These are phyloP conservation scores for Dianthus caryophyllus DNA, from an alignment of 148 eudicot genomes.

Conservation along the genomic window DNA sequence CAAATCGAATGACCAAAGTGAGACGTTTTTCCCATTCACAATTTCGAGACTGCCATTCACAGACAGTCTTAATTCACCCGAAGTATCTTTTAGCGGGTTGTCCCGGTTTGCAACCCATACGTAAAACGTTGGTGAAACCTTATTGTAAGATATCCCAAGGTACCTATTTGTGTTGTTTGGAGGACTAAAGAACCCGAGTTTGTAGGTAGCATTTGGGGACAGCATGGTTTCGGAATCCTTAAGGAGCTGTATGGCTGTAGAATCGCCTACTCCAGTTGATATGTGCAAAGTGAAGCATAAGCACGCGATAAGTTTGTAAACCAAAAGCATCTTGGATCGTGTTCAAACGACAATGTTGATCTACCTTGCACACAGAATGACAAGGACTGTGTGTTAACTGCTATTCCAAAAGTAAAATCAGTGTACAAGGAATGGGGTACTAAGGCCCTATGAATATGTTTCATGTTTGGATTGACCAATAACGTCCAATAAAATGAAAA, in stretches of 20 bases:
- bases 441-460: too few relatives aligned
- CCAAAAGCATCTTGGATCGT: not conserved
- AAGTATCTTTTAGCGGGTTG: constrained; percentile 28
- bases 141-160: constrained; percentile 31
- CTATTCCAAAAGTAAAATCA: too few relatives aligned
- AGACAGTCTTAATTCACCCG: constrained; percentile 25
- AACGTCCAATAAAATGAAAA: too few relatives aligned
- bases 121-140: not conserved
- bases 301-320: not conserved
- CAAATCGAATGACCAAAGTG: constrained; percentile 26
- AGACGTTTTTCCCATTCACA: constrained; percentile 17
- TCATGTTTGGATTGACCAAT: too few relatives aligned
- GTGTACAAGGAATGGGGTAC: too few relatives aligned
- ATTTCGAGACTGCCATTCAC: constrained; percentile 27
- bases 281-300: constrained; percentile 6
- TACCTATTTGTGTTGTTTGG: constrained; percentile 26
- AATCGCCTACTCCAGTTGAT: not conserved
- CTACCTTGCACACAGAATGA: constrained; percentile 1
- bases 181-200: constrained; percentile 35
- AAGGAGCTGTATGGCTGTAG: constrained; percentile 5
- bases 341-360: not conserved
- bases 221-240: constrained; percentile 23
- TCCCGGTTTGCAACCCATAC: constrained; percentile 40
- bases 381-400: not conserved
- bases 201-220: constrained; percentile 17